These are phyloP conservation scores for Barnettozyma salicaria DNA, from an alignment of 805 yeast genomes.

Conservation along the genomic window DNA sequence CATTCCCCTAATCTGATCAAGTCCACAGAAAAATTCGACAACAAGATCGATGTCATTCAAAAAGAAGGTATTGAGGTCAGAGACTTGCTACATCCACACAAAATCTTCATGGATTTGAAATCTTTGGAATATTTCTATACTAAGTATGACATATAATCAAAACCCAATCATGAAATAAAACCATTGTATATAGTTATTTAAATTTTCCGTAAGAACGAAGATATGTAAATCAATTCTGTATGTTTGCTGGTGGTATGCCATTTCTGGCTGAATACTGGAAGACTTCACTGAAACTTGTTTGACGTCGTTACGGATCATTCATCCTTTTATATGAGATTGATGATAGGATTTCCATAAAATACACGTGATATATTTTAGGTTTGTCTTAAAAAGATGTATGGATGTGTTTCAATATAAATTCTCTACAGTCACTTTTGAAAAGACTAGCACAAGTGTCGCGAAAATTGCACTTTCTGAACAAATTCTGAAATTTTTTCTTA, in stretches of 20 bases:
- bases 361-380: slow-evolving; percentile 6
- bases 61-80: slow-evolving; percentile 79
- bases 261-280: no score
- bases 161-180: not conserved
- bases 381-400: not conserved
- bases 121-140: slow-evolving; percentile 59
- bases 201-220: no score
- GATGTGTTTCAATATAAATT: not conserved
- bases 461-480: no score
- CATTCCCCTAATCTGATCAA: slow-evolving; percentile 53
- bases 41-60: slow-evolving; percentile 56
- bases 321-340: not conserved
- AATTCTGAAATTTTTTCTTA: not conserved
- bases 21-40: slow-evolving; percentile 47
- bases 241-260: no score
- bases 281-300: no score
- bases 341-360: not conserved
- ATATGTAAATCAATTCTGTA: no score
- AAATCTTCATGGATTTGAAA: slow-evolving; percentile 62
- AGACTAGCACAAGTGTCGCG: no score
- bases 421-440: slow-evolving; percentile 2
- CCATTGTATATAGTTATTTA: not conserved
- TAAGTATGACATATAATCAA: slow-evolving; percentile 3
- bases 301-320: no score
- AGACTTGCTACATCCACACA: slow-evolving; percentile 74